phyloP scores from a whole-genome alignment of 305 asterid species.

The Fraxinus platypoda region DNA sequence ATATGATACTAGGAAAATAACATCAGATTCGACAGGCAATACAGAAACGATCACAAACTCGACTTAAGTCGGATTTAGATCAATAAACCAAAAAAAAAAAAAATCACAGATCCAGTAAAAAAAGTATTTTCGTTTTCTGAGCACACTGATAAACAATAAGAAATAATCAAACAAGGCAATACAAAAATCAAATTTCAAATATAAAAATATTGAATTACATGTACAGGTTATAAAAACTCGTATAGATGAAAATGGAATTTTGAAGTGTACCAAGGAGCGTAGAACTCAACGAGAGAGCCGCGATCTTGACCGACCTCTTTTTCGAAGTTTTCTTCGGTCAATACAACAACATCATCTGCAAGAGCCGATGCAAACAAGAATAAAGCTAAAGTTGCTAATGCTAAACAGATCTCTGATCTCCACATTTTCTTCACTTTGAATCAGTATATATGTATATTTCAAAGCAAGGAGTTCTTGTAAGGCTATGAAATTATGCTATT shows the following conservation, averaged over 20 bases:
- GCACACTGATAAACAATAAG: background rate
- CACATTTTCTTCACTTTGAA: conserved; percentile 32
- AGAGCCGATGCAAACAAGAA: conserved; percentile 40
- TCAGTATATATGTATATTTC: background rate
- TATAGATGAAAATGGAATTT: background rate
- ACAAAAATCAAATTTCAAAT: background rate
- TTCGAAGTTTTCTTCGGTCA: conserved; percentile 79
- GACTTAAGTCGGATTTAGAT: conserved; percentile 23
- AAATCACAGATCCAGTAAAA: conserved; percentile 19
- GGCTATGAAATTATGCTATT: background rate
- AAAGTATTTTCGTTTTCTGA: background rate
- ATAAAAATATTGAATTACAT: background rate
- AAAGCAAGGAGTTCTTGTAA: background rate
- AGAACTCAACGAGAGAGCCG: conserved; percentile 81
- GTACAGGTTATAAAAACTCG: background rate
- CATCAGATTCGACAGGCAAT: background rate
- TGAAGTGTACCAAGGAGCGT: conserved; percentile 71
- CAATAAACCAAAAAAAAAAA: background rate
- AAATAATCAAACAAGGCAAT: background rate
- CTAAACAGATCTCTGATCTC: conserved; percentile 46
- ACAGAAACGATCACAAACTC: no score
- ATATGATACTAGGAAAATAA: background rate
- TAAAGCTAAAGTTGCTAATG: conserved; percentile 34
- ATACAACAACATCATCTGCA: conserved; percentile 72
- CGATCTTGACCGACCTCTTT: conserved; percentile 85